A percentile compares a stretch with the other conserved stretches of the same genome.
phyloP scores from a whole-genome alignment of 225 moss, liverwort and hornwort species.

The Straminergon stramineum region DNA sequence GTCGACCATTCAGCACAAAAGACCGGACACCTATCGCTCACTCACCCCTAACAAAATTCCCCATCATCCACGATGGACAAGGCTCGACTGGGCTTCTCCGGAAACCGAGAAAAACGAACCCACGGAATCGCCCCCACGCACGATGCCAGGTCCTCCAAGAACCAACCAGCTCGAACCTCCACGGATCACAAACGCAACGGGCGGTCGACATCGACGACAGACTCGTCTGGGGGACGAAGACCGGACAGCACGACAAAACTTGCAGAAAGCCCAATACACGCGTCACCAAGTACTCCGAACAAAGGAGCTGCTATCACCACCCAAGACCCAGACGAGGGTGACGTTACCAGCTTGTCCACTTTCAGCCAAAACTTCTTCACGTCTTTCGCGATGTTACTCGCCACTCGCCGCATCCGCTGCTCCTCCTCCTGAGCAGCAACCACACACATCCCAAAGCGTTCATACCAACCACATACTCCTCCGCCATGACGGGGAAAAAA shows the following conservation, averaged over 20 bases:
- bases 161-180: not conserved
- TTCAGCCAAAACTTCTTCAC: conserved; percentile 99
- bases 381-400: conserved; percentile 88
- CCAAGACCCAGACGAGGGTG: not conserved
- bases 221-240: not conserved
- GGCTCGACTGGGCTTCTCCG: not conserved
- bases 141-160: not conserved
- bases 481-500: not conserved
- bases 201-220: not conserved
- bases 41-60: not conserved
- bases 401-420: conserved; percentile 84
- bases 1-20: not conserved
- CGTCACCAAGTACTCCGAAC: not conserved
- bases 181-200: not conserved
- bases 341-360: conserved; percentile 88
- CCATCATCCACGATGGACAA: not conserved
- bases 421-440: conserved; percentile 69
- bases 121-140: not conserved
- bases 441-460: not conserved
- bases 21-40: not conserved
- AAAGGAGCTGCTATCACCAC: not conserved
- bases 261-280: not conserved
- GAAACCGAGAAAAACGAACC: not conserved
- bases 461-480: not conserved
- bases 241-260: not conserved